A percentile compares a stretch with the other conserved stretches of the same genome.
Evolutionary conservation across 2,329 filamentous ascomycete species (phyloP).

Genomic region (Trichothecium roseum): DNA sequence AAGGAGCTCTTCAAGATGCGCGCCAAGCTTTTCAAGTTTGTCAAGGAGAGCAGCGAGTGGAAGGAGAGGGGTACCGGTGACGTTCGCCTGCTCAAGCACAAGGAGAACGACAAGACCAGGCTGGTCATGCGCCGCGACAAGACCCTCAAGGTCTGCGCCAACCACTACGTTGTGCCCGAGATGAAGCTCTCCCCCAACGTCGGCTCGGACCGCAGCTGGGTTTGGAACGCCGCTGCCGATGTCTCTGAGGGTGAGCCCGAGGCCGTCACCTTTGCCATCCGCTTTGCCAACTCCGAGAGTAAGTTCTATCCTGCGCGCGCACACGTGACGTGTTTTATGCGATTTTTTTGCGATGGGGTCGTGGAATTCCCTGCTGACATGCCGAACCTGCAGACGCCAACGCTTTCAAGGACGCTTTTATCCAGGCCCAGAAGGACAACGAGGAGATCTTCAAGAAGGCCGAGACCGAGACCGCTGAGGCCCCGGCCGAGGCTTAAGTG

Average conservation of each 20-base stretch:
- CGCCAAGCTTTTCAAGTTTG: conserved; percentile 98
- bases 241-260: conserved; percentile 97
- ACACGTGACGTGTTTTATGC: neutral
- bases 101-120: conserved; percentile 95
- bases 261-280: conserved; percentile 89
- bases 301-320: conserved; percentile 27
- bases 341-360: no score
- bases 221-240: conserved; percentile 97
- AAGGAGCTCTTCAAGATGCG: conserved; percentile 99
- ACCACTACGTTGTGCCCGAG: conserved; percentile 97
- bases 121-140: conserved; percentile 99
- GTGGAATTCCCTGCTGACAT: conserved; percentile 3
- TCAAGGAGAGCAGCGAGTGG: conserved; percentile 87
- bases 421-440: conserved; percentile 95
- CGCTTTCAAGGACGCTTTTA: conserved; percentile 92
- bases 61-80: conserved; percentile 98
- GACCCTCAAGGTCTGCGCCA: conserved; percentile 99
- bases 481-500: conserved; percentile 6
- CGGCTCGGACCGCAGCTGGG: conserved; percentile 96
- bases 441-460: conserved; percentile 65
- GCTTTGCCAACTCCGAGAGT: conserved; percentile 97
- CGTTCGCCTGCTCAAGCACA: conserved; percentile 94
- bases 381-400: conserved; percentile 66
- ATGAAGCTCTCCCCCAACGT: conserved; percentile 99
- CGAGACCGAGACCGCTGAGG: conserved; percentile 3